A percentile compares a stretch with the other conserved stretches of the same genome.
phyloP scores from a whole-genome alignment of 2,329 filamentous ascomycete species.

The Paecilomyces dactylethromorphus region DNA sequence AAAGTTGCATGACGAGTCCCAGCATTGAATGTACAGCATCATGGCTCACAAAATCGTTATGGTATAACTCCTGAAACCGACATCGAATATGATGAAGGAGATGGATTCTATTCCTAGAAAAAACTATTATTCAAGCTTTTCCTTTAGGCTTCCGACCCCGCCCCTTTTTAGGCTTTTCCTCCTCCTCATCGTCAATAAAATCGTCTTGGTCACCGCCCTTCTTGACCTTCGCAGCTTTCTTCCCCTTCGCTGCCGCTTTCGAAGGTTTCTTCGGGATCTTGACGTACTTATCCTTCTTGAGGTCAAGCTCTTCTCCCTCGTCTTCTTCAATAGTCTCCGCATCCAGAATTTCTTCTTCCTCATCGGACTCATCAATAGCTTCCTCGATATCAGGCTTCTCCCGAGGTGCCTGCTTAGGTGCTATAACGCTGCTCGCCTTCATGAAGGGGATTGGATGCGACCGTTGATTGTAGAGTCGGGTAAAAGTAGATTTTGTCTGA shows the following conservation, averaged over 20 bases:
- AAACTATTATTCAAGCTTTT: conserved; percentile 9
- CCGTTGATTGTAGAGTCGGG: conserved; percentile 79
- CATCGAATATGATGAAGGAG: not conserved
- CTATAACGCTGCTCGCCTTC: conserved; percentile 74
- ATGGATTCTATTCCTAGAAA: not conserved
- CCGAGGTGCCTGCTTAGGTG: conserved; percentile 62
- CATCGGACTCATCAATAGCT: conserved; percentile 86
- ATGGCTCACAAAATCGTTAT: not conserved
- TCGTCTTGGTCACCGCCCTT: conserved; percentile 26
- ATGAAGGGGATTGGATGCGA: conserved; percentile 92
- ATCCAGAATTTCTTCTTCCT: conserved; percentile 56
- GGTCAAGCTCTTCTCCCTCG: conserved; percentile 70
- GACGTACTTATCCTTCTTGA: conserved; percentile 95
- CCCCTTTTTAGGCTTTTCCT: conserved; percentile 50
- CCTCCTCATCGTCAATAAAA: conserved; percentile 44
- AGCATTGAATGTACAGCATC: not conserved
- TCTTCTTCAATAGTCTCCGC: conserved; percentile 53
- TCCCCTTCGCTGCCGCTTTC: conserved; percentile 39
- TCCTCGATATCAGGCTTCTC: conserved; percentile 93
- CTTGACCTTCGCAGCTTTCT: conserved; percentile 34
- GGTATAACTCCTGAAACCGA: not conserved
- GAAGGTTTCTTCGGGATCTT: conserved; percentile 72
- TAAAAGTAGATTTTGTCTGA: conserved; percentile 84
- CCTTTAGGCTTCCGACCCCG: conserved; percentile 24
- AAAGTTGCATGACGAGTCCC: not conserved